These are phyloP conservation scores for Candida sp. DNA, from an alignment of 1,139 yeast genomes.

Conservation along the genomic window DNA sequence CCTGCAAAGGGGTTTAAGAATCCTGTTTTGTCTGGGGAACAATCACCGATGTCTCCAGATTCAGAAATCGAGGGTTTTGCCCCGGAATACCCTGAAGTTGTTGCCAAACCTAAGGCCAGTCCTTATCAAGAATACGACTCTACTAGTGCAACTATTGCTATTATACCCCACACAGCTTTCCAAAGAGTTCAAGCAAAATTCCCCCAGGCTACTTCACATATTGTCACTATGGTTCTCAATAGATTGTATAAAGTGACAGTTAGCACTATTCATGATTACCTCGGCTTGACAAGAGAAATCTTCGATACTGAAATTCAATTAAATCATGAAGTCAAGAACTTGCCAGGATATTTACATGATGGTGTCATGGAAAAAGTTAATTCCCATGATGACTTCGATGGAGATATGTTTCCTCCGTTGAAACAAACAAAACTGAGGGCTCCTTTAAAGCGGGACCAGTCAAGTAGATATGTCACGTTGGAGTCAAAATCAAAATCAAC, in stretches of 20 bases:
- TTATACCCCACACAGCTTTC: constrained; percentile 85
- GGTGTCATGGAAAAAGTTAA: constrained; percentile 48
- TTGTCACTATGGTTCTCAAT: constrained; percentile 88
- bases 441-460: constrained; percentile 10
- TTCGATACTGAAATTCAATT: constrained; percentile 71
- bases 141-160: constrained; percentile 76
- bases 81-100: constrained; percentile 36
- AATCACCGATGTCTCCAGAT: constrained; percentile 1
- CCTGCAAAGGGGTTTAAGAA: not conserved
- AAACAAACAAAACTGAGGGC: constrained; percentile 1
- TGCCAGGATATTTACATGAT: constrained; percentile 65
- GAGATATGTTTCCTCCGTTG: constrained; percentile 1
- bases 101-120: constrained; percentile 55
- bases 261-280: constrained; percentile 82
- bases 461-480: constrained; percentile 64
- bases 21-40: not conserved
- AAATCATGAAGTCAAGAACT: constrained; percentile 39
- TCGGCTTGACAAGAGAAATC: constrained; percentile 82
- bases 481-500: constrained; percentile 59
- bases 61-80: not conserved
- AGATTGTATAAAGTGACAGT: constrained; percentile 87
- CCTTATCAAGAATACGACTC: constrained; percentile 4
- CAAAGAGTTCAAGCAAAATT: constrained; percentile 67
- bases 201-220: constrained; percentile 91
- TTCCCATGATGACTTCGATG: not conserved